Conservation (phyloP, 345 rosid species). For the Psidium guajava region DNA sequence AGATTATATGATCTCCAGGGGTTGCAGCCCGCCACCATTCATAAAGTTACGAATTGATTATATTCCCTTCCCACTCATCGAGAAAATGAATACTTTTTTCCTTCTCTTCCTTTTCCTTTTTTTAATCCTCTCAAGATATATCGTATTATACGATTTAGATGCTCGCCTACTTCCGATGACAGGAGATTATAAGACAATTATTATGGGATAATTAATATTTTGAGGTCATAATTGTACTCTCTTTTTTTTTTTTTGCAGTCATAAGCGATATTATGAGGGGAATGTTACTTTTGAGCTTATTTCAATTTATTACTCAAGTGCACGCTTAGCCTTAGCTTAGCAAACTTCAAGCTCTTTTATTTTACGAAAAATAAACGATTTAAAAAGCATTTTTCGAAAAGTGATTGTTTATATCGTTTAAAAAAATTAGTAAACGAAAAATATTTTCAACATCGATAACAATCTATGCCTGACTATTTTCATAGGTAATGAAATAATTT, state of each 20-base stretch:
- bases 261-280: background rate
- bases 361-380: no score
- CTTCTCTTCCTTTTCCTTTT: no score
- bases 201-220: background rate
- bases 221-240: background rate
- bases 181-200: no score
- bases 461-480: no score
- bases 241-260: background rate
- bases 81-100: no score
- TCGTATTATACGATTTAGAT: no score
- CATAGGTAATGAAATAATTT: no score
- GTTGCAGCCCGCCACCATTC: no score
- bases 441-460: no score
- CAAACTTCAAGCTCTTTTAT: background rate
- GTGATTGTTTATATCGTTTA: fast-evolving
- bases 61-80: background rate
- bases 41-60: no score
- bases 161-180: no score
- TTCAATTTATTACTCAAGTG: background rate
- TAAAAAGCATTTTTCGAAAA: no score
- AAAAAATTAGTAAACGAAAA: background rate
- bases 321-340: background rate
- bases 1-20: background rate
- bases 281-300: background rate
- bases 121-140: background rate